Evolutionary conservation across 164 flowering plant species (phyloP).

Genomic region (Chloranthus sessilifolius): DNA sequence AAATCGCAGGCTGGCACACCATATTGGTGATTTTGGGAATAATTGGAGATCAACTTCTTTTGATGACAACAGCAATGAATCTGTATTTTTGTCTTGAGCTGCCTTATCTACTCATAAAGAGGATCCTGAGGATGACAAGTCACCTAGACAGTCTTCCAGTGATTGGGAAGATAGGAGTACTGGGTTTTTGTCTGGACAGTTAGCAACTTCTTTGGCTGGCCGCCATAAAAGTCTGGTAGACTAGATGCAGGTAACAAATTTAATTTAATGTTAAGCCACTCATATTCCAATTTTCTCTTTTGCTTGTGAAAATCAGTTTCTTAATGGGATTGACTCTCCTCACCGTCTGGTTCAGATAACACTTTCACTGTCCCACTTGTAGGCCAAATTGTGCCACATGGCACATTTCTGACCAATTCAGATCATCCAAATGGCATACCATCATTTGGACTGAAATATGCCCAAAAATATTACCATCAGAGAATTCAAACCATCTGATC

Average conservation of each 20-base stretch:
- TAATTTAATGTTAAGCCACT: too few relatives aligned
- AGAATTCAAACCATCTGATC: too few relatives aligned
- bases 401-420: too few relatives aligned
- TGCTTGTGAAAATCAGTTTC: too few relatives aligned
- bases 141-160: conserved; percentile 32
- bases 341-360: too few relatives aligned
- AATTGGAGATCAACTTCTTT: conserved; percentile 37
- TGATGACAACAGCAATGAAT: conserved; percentile 38
- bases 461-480: too few relatives aligned
- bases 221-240: conserved; percentile 68
- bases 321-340: too few relatives aligned
- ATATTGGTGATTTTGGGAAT: conserved; percentile 47
- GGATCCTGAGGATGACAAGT: conserved; percentile 69
- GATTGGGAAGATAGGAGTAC: conserved; percentile 29
- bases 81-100: conserved; percentile 32
- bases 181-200: conserved; percentile 16
- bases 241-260: conserved; percentile 59
- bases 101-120: conserved; percentile 72
- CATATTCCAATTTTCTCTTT: too few relatives aligned
- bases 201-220: conserved; percentile 29
- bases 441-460: too few relatives aligned
- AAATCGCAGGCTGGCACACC: conserved; percentile 48
- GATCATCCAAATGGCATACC: too few relatives aligned
- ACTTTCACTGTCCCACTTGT: too few relatives aligned
- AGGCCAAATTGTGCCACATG: too few relatives aligned